A percentile compares a stretch with the other conserved stretches of the same genome.
These are phyloP conservation scores for Phaffia rhodozyma DNA, from an alignment of 1,284 basidiomycete species.

Conservation along the genomic window DNA sequence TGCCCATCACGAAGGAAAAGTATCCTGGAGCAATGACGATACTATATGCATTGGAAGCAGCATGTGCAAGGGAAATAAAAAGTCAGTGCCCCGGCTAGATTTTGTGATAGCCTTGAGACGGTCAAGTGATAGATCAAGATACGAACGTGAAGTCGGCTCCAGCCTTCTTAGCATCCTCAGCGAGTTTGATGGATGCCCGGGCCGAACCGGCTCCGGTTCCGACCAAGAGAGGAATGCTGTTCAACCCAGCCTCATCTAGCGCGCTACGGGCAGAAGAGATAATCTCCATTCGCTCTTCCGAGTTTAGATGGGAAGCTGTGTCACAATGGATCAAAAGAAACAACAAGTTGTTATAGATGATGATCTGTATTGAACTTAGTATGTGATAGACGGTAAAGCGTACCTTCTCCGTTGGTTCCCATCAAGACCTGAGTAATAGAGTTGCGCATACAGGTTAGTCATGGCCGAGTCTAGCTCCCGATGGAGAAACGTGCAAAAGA, in stretches of 20 bases:
- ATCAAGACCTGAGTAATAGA: constrained; percentile 26
- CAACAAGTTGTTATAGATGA: neutral
- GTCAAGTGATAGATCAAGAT: constrained; percentile 50
- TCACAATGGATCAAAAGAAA: constrained; percentile 9
- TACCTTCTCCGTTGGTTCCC: constrained; percentile 39
- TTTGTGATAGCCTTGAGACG: constrained; percentile 50
- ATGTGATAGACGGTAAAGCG: neutral
- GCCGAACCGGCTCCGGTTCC: constrained; percentile 75
- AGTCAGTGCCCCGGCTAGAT: constrained; percentile 53
- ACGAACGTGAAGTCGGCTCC: constrained; percentile 68
- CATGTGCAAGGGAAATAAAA: constrained; percentile 30
- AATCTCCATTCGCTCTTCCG: constrained; percentile 52
- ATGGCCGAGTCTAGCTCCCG: too few relatives aligned
- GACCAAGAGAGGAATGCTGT: constrained; percentile 58
- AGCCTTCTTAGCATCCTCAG: constrained; percentile 60
- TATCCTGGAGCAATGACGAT: constrained; percentile 36
- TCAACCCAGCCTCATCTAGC: constrained; percentile 59
- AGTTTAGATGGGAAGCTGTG: constrained; percentile 48
- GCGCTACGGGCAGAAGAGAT: constrained; percentile 58
- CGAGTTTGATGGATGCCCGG: constrained; percentile 67
- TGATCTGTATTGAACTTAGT: neutral
- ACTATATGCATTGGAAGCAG: neutral
- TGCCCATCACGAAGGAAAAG: constrained; percentile 39
- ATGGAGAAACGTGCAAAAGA: neutral
- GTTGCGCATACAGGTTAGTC: neutral